Base-by-base conservation (phyloP, 2,329 filamentous ascomycete genomes). In the Lecanicillium sp. region DNA sequence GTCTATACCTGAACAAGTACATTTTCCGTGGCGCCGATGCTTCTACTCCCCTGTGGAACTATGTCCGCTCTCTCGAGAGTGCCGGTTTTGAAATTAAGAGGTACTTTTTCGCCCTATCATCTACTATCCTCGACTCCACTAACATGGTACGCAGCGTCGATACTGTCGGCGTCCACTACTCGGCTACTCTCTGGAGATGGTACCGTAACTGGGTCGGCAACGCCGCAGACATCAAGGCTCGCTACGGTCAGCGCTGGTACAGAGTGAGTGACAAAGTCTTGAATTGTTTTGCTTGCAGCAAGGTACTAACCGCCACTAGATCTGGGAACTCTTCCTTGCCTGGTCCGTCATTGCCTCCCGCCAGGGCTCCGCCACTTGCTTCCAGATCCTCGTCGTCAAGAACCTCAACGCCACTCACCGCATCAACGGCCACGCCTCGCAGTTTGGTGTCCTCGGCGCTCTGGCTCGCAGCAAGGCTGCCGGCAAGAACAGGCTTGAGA, bases 1-100 rank as follows among this genome's bases (percentile, higher is more conserved):
- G 92, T 60, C 76, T 97, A 33, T 97, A 96, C 77, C 94, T 97
- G 88, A 97, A 97, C 81, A 96, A 95, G 72, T 95, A 97, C 66
- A 75, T 97, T 62, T 97, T 97, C 77, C 92, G 89, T 25, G 92
- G 92, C 59, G 92, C 92, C 37, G 92, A 97, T 59, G 92, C 92
- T 37, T 94, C 87, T 31, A 94, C 88, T 42, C 92, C 92, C 37
- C 79, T 98, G 35, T 87, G 87, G 51, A 92, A 82, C 65, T 87
- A 92, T 54, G 72, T 94, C 52, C 79, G 87, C 62, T 80, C 79
- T 58, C 77, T 96, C 15, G 92, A 98, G 69, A 81, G 76, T 41
- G 83, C 58, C 29, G 60, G 60, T 28, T 64, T 64, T 27, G 92
- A 97, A 65, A 70, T 97, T 62, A 97, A 96, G 81, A 71, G 54